Evolutionary conservation across 116 monocot genomes (phyloP), one percentile per base, ranked within the genome.

Genomic region (Posidonia oceanica): DNA sequence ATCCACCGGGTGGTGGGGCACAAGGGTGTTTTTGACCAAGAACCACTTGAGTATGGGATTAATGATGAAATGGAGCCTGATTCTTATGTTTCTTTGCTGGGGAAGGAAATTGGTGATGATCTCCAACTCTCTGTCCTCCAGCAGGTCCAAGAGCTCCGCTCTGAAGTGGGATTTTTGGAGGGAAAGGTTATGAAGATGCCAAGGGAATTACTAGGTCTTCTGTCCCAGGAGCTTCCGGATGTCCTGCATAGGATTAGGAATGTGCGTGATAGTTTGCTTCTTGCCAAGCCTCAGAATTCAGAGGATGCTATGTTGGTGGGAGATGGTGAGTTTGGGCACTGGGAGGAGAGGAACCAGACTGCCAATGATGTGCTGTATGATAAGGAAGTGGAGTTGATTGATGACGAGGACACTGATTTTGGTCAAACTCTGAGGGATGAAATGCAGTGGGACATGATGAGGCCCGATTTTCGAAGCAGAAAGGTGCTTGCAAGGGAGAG

Each of bases 1-100:
- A 93, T 99, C 36, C 98, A 99, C 63, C 66, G 98, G 51, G 69
- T 88, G 18, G 88, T 99, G 18, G 93, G 98, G 16, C 78, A 87
- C 59, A 93, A 90, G 76, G 98, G 90, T 1, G 74, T 71, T 56
- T 86, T 93, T 66, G 90, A 87, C 23, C 72, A 84, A 59, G 93
- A 90, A 39, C 79, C 78, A 14, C 81, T 74, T 58, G 68, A 81
- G 16, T 93, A 99, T 78, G 90, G 93, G 11, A 76, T 99, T 7
- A 85, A 70, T 44, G 98, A 93, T 37, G 92, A 97, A 13, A 69
- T 66, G 36, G 91, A 88, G 55, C 60, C 81, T 12, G 84, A 87
- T 52, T 75, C 84, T 5, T 86, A 81, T 59, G 75, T 78, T 59
- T 80, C 73, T 54, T 61, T 84, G 62, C 39, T 80, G 56, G 78